Evolutionary conservation across 306 rosid species (phyloP).

Genomic region (Abrus precatorius): DNA sequence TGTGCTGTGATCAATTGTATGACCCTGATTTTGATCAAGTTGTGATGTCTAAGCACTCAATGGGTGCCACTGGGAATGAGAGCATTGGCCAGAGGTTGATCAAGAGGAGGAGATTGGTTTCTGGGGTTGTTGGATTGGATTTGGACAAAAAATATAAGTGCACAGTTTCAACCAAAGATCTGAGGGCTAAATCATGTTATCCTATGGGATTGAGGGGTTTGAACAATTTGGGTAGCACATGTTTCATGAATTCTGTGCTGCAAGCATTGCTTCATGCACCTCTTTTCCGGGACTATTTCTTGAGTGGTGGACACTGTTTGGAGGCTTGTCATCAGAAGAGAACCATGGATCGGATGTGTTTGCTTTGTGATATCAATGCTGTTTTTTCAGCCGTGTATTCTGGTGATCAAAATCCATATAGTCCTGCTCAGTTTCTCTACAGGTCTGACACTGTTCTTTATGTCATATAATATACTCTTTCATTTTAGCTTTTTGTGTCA

Average conservation of each 20-base stretch:
- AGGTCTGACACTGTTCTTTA: slow-evolving; percentile 71
- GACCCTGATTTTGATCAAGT: slow-evolving; percentile 87
- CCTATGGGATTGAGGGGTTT: slow-evolving; percentile 91
- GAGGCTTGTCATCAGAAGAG: slow-evolving; percentile 68
- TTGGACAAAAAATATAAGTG: slow-evolving; percentile 53
- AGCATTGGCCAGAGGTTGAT: slow-evolving; percentile 82
- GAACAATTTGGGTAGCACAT: slow-evolving; percentile 86
- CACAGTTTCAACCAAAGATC: slow-evolving; percentile 56
- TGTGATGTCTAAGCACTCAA: slow-evolving; percentile 77
- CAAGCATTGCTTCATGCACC: slow-evolving; percentile 86
- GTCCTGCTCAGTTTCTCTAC: slow-evolving; percentile 89
- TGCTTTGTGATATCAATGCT: slow-evolving; percentile 81
- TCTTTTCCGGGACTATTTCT: slow-evolving; percentile 76
- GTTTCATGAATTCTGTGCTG: slow-evolving; percentile 93
- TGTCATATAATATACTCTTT: slow-evolving; percentile 28
- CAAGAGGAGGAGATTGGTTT: slow-evolving; percentile 76
- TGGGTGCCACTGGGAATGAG: slow-evolving; percentile 53
- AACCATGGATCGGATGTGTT: slow-evolving; percentile 60
- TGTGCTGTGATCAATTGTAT: slow-evolving; percentile 85
- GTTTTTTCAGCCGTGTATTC: slow-evolving; percentile 81
- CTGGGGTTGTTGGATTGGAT: slow-evolving; percentile 58
- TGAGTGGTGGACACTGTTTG: slow-evolving; percentile 72
- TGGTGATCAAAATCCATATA: slow-evolving; percentile 75
- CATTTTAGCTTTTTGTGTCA: slow-evolving; percentile 31
- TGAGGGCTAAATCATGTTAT: slow-evolving; percentile 78